A percentile compares a stretch with the other conserved stretches of the same genome.
These are phyloP conservation scores for Yarrowia alimentaria DNA, from an alignment of 805 yeast species.

Conservation along the genomic window DNA sequence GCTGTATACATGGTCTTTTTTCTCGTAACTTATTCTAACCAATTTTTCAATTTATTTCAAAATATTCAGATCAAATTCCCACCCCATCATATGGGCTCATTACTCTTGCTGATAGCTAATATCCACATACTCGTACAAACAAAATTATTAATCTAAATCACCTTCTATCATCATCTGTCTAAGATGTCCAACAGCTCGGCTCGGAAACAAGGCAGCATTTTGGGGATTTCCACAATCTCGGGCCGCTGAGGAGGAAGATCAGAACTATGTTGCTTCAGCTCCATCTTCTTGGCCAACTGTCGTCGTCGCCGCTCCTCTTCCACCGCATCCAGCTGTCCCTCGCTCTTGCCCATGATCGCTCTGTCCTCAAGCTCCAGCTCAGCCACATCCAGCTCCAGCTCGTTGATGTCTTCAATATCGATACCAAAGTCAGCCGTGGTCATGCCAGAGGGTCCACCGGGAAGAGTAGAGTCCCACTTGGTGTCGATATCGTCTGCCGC, in stretches of 20 bases:
- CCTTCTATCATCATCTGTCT: constrained; percentile 6
- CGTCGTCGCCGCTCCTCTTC: constrained; percentile 14
- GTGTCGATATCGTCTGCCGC: constrained; percentile 16
- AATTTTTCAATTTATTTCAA: no score
- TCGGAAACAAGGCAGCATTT: constrained; percentile 35
- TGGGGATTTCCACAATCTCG: constrained; percentile 36
- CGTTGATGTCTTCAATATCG: constrained; percentile 6
- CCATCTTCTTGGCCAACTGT: not conserved
- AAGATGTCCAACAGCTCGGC: constrained; percentile 26
- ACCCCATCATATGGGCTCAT: no score
- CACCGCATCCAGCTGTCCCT: constrained; percentile 15
- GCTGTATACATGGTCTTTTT: no score
- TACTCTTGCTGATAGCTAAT: no score
- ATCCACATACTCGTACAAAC: no score
- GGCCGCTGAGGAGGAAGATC: constrained; percentile 36
- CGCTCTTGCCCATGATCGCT: constrained; percentile 21
- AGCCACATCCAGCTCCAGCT: constrained; percentile 18
- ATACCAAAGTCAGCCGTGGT: constrained; percentile 19
- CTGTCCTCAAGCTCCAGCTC: constrained; percentile 23
- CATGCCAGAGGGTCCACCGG: constrained; percentile 8
- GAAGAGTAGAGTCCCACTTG: constrained; percentile 15
- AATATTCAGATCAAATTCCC: no score
- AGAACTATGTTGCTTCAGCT: not conserved
- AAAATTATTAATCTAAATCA: no score
- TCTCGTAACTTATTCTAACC: no score